Conservation (phyloP, 139 green algal genomes). For the Micractinium sp. region DNA sequence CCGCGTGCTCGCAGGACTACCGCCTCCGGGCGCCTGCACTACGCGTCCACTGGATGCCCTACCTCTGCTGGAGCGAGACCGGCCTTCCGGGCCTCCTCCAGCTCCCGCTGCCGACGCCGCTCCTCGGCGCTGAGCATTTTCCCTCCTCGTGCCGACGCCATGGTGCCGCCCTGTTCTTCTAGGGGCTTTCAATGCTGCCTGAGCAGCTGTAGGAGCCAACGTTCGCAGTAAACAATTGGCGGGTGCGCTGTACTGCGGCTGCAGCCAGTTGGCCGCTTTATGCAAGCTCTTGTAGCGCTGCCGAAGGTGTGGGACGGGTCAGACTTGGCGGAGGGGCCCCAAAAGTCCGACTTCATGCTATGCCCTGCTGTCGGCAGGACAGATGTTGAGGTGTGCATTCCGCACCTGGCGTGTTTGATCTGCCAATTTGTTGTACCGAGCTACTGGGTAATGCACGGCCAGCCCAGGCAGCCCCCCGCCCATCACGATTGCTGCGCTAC, state of each 20-base stretch:
- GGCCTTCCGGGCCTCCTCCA: slow-evolving; percentile 97
- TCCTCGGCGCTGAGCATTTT: slow-evolving; percentile 45
- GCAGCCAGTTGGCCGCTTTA: background rate
- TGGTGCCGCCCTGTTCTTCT: background rate
- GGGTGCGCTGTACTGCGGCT: background rate
- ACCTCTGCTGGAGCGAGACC: slow-evolving; percentile 89
- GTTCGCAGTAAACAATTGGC: background rate
- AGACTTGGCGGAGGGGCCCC: too few relatives aligned
- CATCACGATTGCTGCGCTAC: too few relatives aligned
- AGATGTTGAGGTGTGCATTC: too few relatives aligned
- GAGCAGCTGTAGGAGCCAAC: background rate
- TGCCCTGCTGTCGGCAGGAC: too few relatives aligned
- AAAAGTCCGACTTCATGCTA: too few relatives aligned
- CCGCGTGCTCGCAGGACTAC: background rate
- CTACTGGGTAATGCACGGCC: too few relatives aligned
- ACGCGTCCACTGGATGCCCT: background rate
- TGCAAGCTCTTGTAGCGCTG: background rate
- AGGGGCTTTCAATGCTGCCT: background rate
- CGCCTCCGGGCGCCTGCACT: background rate
- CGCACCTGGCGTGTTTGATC: too few relatives aligned
- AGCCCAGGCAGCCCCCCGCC: too few relatives aligned
- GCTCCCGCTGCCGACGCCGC: slow-evolving; percentile 64
- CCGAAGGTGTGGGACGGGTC: too few relatives aligned
- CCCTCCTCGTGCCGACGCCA: slow-evolving; percentile 4
- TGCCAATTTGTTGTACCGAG: too few relatives aligned